phyloP scores from a whole-genome alignment of 129 eudicot species.

The Apium graveolens region DNA sequence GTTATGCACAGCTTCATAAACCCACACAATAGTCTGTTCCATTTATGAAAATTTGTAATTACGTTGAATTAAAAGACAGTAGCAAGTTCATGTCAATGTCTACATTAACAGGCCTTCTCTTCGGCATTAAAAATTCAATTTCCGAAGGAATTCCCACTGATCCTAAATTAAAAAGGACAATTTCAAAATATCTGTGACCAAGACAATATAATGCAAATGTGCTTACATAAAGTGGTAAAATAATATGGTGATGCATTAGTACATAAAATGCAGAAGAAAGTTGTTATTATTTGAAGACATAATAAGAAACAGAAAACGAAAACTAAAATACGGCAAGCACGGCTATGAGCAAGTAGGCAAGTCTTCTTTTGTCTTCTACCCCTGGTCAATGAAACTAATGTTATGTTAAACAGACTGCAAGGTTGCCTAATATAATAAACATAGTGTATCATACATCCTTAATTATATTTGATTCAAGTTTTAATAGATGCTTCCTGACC shows the following conservation, averaged over 20 bases:
- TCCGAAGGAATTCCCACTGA: background rate
- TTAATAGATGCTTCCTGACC: too few species aligned
- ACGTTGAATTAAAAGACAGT: background rate
- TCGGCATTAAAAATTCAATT: background rate
- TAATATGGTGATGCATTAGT: background rate
- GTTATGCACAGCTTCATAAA: background rate
- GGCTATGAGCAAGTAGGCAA: too few species aligned
- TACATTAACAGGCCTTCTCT: background rate
- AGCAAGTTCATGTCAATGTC: background rate
- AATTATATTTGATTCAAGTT: too few species aligned
- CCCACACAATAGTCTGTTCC: background rate
- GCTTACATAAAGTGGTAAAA: background rate
- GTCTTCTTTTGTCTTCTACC: background rate
- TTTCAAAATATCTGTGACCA: background rate
- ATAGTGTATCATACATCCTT: background rate
- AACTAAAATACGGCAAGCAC: background rate
- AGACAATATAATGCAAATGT: background rate
- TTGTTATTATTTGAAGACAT: background rate
- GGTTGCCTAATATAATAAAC: background rate
- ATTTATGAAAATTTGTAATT: background rate
- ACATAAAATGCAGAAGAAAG: background rate
- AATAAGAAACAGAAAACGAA: background rate
- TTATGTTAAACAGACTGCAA: background rate
- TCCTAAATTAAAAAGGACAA: background rate
- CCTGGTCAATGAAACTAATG: background rate